A percentile compares a stretch with the other conserved stretches of the same genome.
Conservation (phyloP, 306 rosid genomes). For the Fragaria iinumae region DNA sequence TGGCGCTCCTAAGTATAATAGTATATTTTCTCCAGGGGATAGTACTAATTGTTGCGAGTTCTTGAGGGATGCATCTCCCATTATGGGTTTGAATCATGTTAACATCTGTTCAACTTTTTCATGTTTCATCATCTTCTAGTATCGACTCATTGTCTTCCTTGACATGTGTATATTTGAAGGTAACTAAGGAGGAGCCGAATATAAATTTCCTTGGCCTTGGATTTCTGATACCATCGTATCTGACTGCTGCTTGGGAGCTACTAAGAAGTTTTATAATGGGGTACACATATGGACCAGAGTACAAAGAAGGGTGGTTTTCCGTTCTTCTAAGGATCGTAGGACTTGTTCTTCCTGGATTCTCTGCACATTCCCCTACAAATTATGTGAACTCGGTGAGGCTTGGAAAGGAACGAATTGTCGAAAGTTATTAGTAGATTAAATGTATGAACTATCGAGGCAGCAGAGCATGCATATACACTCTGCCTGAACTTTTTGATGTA, state of each 20-base stretch:
- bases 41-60: neutral
- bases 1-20: neutral
- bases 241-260: constrained; percentile 76
- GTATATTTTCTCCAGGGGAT: neutral
- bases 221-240: constrained; percentile 38
- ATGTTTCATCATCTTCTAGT: constrained; percentile 16
- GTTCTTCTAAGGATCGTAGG: constrained; percentile 47
- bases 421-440: neutral
- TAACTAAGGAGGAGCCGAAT: constrained; percentile 64
- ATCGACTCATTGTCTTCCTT: constrained; percentile 16
- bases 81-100: neutral
- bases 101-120: neutral
- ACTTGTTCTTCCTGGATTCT: constrained; percentile 60
- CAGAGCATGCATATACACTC: neutral
- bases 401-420: constrained; percentile 37
- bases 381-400: constrained; percentile 65
- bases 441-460: neutral
- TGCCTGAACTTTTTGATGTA: no score
- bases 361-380: constrained; percentile 60
- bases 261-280: constrained; percentile 56
- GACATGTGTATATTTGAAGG: constrained; percentile 34
- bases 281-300: constrained; percentile 53
- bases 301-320: constrained; percentile 66
- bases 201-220: constrained; percentile 54
- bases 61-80: neutral